Base-by-base conservation (phyloP, 768 basidiomycete species). In the Holtermanniella nyarrowii region DNA sequence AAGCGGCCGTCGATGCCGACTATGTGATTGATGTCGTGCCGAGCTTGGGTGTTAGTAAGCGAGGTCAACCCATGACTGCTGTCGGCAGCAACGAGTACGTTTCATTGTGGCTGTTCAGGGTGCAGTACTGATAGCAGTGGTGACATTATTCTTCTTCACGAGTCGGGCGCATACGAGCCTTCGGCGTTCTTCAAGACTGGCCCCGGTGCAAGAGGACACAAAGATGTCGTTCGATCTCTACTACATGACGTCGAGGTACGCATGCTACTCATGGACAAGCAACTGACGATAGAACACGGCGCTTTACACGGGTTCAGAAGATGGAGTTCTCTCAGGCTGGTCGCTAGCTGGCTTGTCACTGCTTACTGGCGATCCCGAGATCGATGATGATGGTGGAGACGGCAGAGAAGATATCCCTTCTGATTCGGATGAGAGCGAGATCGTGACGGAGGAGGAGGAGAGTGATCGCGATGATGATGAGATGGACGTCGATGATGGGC, bases 261-360 rank as follows among this genome's bases (percentile, higher is more conserved):
- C 22, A 22, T 16, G 12, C 43, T 12, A 10, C 26, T 26, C 22
- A 5, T 7, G 24, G 3, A 3, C 14, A 26, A 37, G 20, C 22
- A 4, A 18, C 5, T 4, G 25, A 7, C 24, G 50, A 52, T 40
- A 48, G 21, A 65, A 60, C 49, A 56, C 65, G 48, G 70, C 66
- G 3, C 39, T 71, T 2, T 71, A 71, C 54, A 69, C 68, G 5
- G 70, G 70, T 1, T 71, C 68, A 12, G 70, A 71, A 57, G 68
- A 69, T 46, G 67, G 67, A 13, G 59, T 69, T 2, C 44, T 71
- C 10, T 64, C 59, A 18, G 70, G 68, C 5, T 71, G 70, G 70
- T 59, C 55, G 21, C 50, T 71, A 16, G 48, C 58, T 41, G 31
- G 44, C 11, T 40, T 63, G 24, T 47, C 52, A 26, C 44, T 68